phyloP scores from a whole-genome alignment of 1,284 basidiomycete species.

The Fistulina hepatica region DNA sequence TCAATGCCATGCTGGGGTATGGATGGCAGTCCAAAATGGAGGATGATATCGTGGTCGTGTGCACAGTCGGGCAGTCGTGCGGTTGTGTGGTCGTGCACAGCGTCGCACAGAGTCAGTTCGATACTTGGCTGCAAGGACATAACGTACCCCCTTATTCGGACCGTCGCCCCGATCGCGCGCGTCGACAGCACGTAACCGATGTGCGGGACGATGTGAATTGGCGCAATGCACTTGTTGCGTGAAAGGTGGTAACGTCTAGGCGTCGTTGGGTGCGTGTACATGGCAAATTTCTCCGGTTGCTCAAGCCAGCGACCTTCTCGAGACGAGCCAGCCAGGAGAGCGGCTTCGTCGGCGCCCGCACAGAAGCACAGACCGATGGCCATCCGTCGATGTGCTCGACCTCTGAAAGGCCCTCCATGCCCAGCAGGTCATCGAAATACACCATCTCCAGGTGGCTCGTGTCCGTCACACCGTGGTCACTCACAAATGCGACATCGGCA shows the following conservation, averaged over 20 bases:
- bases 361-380: conserved; percentile 78
- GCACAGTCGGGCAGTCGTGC: no score
- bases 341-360: conserved; percentile 40
- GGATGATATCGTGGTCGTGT: no score
- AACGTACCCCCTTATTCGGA: conserved; percentile 70
- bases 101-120: no score
- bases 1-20: no score
- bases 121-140: no score
- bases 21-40: no score
- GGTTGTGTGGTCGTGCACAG: no score
- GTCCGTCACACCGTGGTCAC: conserved; percentile 89
- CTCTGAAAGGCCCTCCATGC: conserved; percentile 44
- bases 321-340: conserved; percentile 49
- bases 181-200: conserved; percentile 68
- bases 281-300: conserved; percentile 46
- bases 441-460: conserved; percentile 68
- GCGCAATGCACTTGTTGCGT: conserved; percentile 65
- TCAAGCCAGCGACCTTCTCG: conserved; percentile 33
- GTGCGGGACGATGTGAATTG: conserved; percentile 76
- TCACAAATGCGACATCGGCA: conserved; percentile 83
- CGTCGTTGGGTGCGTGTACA: conserved; percentile 76
- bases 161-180: conserved; percentile 46
- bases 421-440: conserved; percentile 79
- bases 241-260: conserved; percentile 71
- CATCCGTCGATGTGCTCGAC: conserved; percentile 76